A percentile compares a stretch with the other conserved stretches of the same genome.
Conservation (phyloP, 208 protist species). For the Wallacemonas collosoma region DNA sequence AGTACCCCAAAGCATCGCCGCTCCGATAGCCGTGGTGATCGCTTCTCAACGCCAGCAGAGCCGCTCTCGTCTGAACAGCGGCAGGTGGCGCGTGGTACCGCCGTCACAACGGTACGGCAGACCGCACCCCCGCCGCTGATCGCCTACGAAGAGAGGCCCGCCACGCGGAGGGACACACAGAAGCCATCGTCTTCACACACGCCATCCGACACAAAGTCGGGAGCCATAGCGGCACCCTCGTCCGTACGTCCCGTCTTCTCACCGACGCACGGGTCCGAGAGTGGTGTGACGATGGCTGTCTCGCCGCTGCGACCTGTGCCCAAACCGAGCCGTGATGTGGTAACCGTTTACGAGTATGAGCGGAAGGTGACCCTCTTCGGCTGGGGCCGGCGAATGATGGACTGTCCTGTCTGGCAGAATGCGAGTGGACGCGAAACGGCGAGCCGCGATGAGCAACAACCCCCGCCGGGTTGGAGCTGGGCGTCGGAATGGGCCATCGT, state of each 20-base stretch:
- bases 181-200: neutral
- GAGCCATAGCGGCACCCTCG: too few relatives aligned
- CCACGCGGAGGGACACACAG: neutral
- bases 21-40: neutral
- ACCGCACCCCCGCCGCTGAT: neutral
- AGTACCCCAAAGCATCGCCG: neutral
- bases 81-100: neutral
- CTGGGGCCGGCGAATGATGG: conserved; percentile 55
- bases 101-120: neutral
- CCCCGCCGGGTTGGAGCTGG: conserved; percentile 64
- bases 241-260: neutral
- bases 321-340: neutral
- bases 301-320: neutral
- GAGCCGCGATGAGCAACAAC: conserved; percentile 35
- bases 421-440: conserved; percentile 45
- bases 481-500: conserved; percentile 39
- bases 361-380: conserved; percentile 46
- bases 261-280: neutral
- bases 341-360: conserved; percentile 73
- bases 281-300: neutral
- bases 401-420: conserved; percentile 64
- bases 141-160: conserved; percentile 2
- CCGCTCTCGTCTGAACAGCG: conserved; percentile 4
- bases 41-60: neutral
- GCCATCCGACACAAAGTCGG: too few relatives aligned